A percentile compares a stretch with the other conserved stretches of the same genome.
Conservation (phyloP, 2,329 filamentous ascomycete genomes). For the Coniochaeta hoffmannii region DNA sequence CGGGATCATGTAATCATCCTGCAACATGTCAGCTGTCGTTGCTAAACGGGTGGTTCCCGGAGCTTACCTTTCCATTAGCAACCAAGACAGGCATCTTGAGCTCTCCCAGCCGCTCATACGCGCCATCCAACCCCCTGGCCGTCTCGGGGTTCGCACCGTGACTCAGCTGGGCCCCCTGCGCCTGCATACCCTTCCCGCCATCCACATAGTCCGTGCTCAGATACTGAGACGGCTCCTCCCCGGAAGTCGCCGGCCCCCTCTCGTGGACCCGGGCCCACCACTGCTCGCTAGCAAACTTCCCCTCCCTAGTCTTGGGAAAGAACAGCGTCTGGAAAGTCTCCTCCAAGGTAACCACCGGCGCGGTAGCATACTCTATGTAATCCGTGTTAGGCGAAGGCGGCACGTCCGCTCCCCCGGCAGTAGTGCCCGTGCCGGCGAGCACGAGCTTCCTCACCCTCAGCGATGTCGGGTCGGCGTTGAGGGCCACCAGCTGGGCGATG, state of each 20-base stretch:
- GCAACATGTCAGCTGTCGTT: background rate
- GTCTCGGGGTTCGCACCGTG: constrained; percentile 22
- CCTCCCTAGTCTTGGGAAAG: constrained; percentile 4
- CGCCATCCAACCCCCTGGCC: constrained; percentile 22
- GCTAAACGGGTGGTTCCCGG: no score
- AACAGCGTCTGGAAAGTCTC: background rate
- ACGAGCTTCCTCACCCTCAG: constrained; percentile 30
- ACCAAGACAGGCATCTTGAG: constrained; percentile 28
- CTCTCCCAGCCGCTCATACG: constrained; percentile 24
- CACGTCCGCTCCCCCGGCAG: constrained; percentile 27
- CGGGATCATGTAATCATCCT: constrained; percentile 23
- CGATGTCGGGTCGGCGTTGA: constrained; percentile 21
- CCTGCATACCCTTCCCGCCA: constrained; percentile 17
- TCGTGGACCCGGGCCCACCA: constrained; percentile 25
- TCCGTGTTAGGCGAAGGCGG: constrained; percentile 13
- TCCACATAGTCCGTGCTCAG: constrained; percentile 18
- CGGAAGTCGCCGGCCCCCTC: constrained; percentile 13
- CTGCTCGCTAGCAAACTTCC: constrained; percentile 5
- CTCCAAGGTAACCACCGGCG: background rate
- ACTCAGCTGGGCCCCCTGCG: constrained; percentile 24
- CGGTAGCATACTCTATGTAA: background rate
- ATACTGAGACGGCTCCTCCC: constrained; percentile 7
- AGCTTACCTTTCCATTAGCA: constrained; percentile 26
- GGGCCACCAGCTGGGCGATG: constrained; percentile 35
- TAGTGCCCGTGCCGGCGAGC: constrained; percentile 35